phyloP scores from a whole-genome alignment of 768 basidiomycete species.

The Tremella yokohamensis region DNA sequence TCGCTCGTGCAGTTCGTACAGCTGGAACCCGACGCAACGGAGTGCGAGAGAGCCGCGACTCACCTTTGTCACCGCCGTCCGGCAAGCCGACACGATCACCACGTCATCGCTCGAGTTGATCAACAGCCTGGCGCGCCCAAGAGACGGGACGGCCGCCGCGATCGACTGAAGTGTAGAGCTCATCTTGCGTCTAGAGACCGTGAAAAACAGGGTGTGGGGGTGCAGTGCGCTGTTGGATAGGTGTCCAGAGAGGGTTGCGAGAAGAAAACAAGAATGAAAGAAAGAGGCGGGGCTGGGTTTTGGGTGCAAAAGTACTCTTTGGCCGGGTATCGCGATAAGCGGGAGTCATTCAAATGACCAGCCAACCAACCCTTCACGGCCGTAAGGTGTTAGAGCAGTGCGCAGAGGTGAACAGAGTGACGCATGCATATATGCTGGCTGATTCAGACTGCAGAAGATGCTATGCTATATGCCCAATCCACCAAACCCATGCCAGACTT shows the following conservation, averaged over 20 bases:
- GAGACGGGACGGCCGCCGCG: constrained; percentile 44
- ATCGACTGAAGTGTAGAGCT: constrained; percentile 45
- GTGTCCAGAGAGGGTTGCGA: background rate
- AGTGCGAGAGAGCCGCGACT: constrained; percentile 22
- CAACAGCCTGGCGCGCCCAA: constrained; percentile 57
- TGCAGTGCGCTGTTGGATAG: background rate
- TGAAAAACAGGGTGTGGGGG: background rate
- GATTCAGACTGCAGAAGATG: too few species aligned
- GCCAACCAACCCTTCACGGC: too few species aligned
- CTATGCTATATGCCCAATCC: too few species aligned
- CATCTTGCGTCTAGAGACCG: constrained; percentile 24
- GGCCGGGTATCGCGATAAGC: too few species aligned
- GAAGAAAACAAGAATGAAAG: constrained; percentile 2
- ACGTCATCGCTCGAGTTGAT: constrained; percentile 78
- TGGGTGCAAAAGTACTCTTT: background rate
- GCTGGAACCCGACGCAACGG: background rate
- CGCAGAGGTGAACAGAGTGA: too few species aligned
- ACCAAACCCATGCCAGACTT: too few species aligned
- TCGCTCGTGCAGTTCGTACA: too few species aligned
- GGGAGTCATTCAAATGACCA: too few species aligned
- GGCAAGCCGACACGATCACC: constrained; percentile 81
- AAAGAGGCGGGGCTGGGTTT: constrained; percentile 1
- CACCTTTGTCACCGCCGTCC: constrained; percentile 90
- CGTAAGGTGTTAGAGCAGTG: too few species aligned
- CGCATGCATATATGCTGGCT: too few species aligned